Conservation (phyloP, 257 asterid species). For the Linderniella brevidens region DNA sequence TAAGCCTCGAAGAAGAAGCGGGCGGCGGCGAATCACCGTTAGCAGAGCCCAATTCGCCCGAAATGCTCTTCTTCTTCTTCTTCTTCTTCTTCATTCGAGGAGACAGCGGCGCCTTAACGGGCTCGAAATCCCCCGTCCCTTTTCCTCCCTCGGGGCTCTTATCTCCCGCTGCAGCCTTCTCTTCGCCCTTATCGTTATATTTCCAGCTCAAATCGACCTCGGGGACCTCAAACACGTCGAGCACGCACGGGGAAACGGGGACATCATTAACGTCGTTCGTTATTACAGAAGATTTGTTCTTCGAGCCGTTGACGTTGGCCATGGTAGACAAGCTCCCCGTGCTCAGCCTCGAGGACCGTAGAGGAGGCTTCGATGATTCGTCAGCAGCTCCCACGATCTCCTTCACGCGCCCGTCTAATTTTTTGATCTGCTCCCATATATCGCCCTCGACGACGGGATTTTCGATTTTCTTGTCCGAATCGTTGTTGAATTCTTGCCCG, state of each 20-base stretch:
- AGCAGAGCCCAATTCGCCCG: too few relatives aligned
- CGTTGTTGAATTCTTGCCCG: constrained; percentile 21
- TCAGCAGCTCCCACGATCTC: constrained; percentile 53
- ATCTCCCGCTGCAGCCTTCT: constrained; percentile 16
- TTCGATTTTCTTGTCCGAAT: constrained; percentile 27
- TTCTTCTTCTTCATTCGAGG: too few relatives aligned
- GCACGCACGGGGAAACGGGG: constrained; percentile 24
- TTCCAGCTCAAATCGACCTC: constrained; percentile 20
- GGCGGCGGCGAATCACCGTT: constrained; percentile 18
- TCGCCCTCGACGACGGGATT: constrained; percentile 20
- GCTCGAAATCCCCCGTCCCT: too few relatives aligned
- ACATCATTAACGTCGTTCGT: neutral
- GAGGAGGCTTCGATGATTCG: too few relatives aligned
- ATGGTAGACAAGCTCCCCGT: constrained; percentile 10
- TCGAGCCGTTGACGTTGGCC: too few relatives aligned
- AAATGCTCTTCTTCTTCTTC: too few relatives aligned
- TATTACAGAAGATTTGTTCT: neutral
- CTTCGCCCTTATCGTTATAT: constrained; percentile 18
- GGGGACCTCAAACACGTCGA: constrained; percentile 93
- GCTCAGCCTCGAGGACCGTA: constrained; percentile 13
- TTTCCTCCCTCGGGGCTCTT: too few relatives aligned
- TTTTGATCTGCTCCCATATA: constrained; percentile 53
- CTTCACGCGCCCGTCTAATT: constrained; percentile 39
- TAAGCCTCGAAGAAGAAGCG: constrained; percentile 14
- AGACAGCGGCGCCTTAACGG: too few relatives aligned